Base-by-base conservation (phyloP, 1,284 basidiomycete species). In the Gomphus sp. region DNA sequence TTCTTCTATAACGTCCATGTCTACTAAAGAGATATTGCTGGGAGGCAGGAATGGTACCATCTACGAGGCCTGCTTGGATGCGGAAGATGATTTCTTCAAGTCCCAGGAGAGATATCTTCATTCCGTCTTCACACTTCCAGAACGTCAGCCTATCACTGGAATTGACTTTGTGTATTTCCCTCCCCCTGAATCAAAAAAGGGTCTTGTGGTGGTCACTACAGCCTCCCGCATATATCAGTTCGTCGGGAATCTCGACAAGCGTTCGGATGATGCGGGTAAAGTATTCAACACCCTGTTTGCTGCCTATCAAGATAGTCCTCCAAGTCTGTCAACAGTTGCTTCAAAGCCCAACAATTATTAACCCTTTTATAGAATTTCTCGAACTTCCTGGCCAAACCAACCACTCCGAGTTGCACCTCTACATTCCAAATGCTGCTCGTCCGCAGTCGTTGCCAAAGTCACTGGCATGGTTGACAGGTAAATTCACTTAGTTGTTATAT, bases 191-290 rank as follows among this genome's bases (percentile, higher is more conserved):
- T 80, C 80, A 33, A 80, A 76, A 67, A 81, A 74, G 61, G 79
- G 78, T 4, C 70, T 90, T 1, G 83, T 94, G n/a, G 76, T 98
- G 10, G 85, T 85, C 4, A 93, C 93, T 0, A 98, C 96, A 1
- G 81, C 86, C 33, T 89, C 91, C 5, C 81, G 95, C 60, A 89
- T 98, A 66, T 97, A 97, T 69, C 94, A 98, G 68, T 93, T 95
- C 62, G 79, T 87, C 56, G 95, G 93, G 0, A 66, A 74, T 51
- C 77, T 82, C 22, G 85, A 88, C 56, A 76, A 77, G 62, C 80
- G 80, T 55, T 74, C 81, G 22, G 87, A 89, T 39, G 89, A 89
- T n/a, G 82, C 80, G 3, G 87, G 88, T 18, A 84, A 88, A 61
- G 81, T 92, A 31, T 87, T 91, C 65, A 81, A 87, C 43, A 77